Percentiles rank a stretch among this genome's conserved stretches.
phyloP scores from a whole-genome alignment of 495 filamentous ascomycete genomes.

The Podospora conica region DNA sequence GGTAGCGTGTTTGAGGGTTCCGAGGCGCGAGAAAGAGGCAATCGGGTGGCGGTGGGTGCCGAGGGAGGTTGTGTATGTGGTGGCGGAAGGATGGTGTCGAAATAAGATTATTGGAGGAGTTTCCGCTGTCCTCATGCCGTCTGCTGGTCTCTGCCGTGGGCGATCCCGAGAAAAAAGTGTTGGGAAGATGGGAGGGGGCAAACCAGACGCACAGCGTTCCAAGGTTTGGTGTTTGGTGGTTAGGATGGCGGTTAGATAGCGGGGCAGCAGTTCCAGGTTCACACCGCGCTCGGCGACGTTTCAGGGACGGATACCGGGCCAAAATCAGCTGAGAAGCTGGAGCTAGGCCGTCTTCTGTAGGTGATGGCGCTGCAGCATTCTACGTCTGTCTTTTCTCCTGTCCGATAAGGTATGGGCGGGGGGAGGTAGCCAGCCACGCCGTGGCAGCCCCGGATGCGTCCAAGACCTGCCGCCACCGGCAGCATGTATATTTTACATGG shows the following conservation, averaged over 20 bases:
- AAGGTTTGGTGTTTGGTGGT: slow-evolving; percentile 2
- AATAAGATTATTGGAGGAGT: neutral
- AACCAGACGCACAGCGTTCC: neutral
- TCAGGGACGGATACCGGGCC: neutral
- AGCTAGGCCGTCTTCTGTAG: neutral
- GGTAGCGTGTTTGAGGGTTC: neutral
- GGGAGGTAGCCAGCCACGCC: no score
- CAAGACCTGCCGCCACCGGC: neutral
- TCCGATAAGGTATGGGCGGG: neutral
- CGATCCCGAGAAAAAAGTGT: neutral
- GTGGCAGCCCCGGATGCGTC: no score
- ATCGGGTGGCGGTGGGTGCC: neutral
- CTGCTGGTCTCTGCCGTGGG: neutral
- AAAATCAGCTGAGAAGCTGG: neutral
- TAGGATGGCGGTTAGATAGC: slow-evolving; percentile 4
- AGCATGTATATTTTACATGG: neutral
- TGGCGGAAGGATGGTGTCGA: neutral
- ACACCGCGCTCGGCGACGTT: slow-evolving; percentile 5
- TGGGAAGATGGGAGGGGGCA: neutral
- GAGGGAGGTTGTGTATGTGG: neutral
- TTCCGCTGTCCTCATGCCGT: neutral
- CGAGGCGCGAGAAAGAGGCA: neutral
- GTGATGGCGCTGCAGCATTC: neutral
- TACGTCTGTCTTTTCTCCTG: neutral
- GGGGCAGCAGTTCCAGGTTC: neutral